phyloP scores from a whole-genome alignment of 2,329 filamentous ascomycete species.

The Trichoderma sp. region DNA sequence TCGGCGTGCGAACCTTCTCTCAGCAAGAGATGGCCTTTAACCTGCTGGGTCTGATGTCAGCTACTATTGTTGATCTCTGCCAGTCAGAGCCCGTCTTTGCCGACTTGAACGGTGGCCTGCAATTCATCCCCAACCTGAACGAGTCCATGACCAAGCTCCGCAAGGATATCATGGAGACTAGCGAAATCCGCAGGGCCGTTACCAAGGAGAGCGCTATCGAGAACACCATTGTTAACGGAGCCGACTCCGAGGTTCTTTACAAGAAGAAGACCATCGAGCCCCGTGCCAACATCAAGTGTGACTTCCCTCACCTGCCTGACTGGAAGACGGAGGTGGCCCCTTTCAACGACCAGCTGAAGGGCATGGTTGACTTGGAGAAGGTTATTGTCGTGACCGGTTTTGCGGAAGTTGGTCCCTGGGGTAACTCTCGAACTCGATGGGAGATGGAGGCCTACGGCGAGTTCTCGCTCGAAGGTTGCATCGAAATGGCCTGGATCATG shows the following conservation, averaged over 20 bases:
- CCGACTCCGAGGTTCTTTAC: slow-evolving; percentile 87
- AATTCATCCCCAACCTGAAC: slow-evolving; percentile 96
- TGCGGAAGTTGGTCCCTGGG: slow-evolving; percentile 94
- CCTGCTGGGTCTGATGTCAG: slow-evolving; percentile 91
- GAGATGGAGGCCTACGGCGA: slow-evolving; percentile 98
- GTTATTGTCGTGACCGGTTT: slow-evolving; percentile 98
- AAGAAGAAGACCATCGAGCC: slow-evolving; percentile 92
- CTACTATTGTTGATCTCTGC: slow-evolving; percentile 89
- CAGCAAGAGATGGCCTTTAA: slow-evolving; percentile 99
- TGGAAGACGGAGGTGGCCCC: slow-evolving; percentile 91
- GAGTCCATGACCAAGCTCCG: slow-evolving; percentile 89
- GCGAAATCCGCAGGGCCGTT: slow-evolving; percentile 88
- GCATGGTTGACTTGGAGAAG: slow-evolving; percentile 98
- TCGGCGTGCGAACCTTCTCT: slow-evolving; percentile 96
- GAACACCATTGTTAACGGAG: slow-evolving; percentile 95
- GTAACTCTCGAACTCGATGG: slow-evolving; percentile 96
- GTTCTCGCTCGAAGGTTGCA: slow-evolving; percentile 95
- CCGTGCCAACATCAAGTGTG: slow-evolving; percentile 95
- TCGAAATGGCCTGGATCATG: slow-evolving; percentile 99
- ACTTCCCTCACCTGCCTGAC: slow-evolving; percentile 85
- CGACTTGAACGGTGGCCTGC: slow-evolving; percentile 93
- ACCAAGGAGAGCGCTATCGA: slow-evolving; percentile 95
- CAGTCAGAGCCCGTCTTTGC: slow-evolving; percentile 94
- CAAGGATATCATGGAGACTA: slow-evolving; percentile 92
- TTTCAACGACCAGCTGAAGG: slow-evolving; percentile 83